Percentiles rank a stretch among this genome's conserved stretches.
phyloP scores from a whole-genome alignment of 129 eudicot species.

The Gnaphalium uliginosum region DNA sequence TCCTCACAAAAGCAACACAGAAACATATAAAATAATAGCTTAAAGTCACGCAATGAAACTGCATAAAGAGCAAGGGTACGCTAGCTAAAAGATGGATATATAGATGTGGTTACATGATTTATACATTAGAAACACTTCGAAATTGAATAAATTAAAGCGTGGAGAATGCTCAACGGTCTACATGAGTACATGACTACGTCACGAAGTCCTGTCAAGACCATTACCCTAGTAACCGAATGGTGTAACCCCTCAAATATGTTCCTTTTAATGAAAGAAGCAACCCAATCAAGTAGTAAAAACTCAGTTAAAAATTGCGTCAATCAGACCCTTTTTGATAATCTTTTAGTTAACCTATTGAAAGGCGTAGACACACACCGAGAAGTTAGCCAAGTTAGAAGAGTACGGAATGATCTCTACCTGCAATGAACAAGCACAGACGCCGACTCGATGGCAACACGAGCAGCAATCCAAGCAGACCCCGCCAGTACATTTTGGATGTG shows the following conservation, averaged over 20 bases:
- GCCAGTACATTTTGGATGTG: slow-evolving; percentile 94
- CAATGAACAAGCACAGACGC: slow-evolving; percentile 99
- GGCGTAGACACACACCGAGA: neutral
- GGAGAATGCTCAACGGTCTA: neutral
- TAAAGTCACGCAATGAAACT: neutral
- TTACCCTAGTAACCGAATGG: neutral
- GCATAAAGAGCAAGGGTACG: neutral
- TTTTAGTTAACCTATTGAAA: neutral
- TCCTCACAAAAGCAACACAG: neutral
- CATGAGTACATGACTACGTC: slow-evolving; percentile 1
- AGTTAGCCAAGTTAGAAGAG: neutral
- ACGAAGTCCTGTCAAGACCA: neutral
- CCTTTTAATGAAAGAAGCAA: neutral
- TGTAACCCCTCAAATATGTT: neutral
- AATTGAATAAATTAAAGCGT: neutral
- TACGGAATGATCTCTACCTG: slow-evolving; percentile 49
- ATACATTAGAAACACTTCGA: neutral
- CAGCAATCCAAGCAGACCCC: slow-evolving; percentile 99
- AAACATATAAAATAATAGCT: neutral
- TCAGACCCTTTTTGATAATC: neutral
- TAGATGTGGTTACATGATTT: neutral
- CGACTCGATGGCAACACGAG: slow-evolving; percentile 86
- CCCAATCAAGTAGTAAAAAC: neutral
- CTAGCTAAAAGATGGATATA: neutral
- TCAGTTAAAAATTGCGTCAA: neutral